A percentile compares a stretch with the other conserved stretches of the same genome.
phyloP scores from a whole-genome alignment of 352 stramenopile species.

The Thraustochytrium sp. region DNA sequence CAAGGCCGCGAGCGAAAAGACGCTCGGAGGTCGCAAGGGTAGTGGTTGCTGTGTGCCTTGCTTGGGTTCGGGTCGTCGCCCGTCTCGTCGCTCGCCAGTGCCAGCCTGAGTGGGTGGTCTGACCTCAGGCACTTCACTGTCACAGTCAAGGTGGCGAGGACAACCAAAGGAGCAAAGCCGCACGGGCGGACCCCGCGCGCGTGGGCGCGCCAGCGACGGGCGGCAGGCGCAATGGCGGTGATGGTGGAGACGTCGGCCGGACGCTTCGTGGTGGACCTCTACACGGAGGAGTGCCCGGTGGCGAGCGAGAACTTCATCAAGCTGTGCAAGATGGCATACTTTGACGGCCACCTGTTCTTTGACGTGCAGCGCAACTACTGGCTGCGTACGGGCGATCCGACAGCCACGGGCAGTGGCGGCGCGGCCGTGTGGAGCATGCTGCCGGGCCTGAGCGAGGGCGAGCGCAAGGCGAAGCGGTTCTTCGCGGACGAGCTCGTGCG shows the following conservation, averaged over 20 bases:
- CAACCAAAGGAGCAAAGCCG: too few relatives aligned
- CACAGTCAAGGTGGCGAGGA: too few relatives aligned
- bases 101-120: too few relatives aligned
- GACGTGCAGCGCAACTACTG: constrained; percentile 88
- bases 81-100: too few relatives aligned
- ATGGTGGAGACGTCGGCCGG: constrained; percentile 83
- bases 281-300: constrained; percentile 66
- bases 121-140: too few relatives aligned
- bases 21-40: too few relatives aligned
- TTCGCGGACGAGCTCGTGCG: constrained; percentile 57
- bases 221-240: constrained; percentile 69
- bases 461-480: constrained; percentile 21
- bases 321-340: constrained; percentile 84
- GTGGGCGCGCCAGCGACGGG: background rate
- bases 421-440: constrained; percentile 88
- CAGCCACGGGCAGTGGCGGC: constrained; percentile 86
- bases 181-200: too few relatives aligned
- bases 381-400: constrained; percentile 78
- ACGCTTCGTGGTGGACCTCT: constrained; percentile 82
- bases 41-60: too few relatives aligned
- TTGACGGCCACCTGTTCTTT: constrained; percentile 86
- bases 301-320: constrained; percentile 87
- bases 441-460: background rate
- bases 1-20: too few relatives aligned
- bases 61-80: too few relatives aligned